A percentile compares a stretch with the other conserved stretches of the same genome.
phyloP scores from a whole-genome alignment of 306 rosid species.

The Neltuma alba region DNA sequence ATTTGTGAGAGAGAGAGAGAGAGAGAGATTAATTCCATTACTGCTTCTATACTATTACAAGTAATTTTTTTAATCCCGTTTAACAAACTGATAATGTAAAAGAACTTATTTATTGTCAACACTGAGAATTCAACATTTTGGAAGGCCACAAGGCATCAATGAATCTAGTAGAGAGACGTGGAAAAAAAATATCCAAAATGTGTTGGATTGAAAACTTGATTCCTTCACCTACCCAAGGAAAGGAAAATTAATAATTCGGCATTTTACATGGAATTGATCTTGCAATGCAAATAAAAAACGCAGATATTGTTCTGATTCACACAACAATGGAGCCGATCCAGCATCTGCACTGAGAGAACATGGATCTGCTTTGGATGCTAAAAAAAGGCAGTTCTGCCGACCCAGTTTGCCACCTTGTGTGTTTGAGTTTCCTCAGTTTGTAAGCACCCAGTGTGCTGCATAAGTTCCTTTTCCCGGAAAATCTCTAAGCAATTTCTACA shows the following conservation, averaged over 20 bases:
- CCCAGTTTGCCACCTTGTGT: conserved; percentile 5
- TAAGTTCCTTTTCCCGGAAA: conserved; percentile 11
- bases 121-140: not conserved
- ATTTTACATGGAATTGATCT: conserved; percentile 4
- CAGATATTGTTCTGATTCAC: conserved; percentile 18
- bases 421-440: too few relatives aligned
- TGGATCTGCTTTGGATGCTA: not conserved
- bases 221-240: not conserved
- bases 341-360: conserved; percentile 13
- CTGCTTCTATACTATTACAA: not conserved
- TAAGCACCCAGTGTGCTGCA: too few relatives aligned
- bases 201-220: not conserved
- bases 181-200: not conserved
- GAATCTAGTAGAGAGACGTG: not conserved
- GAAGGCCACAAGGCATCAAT: not conserved
- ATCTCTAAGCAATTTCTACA: not conserved
- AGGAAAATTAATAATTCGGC: not conserved
- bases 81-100: not conserved
- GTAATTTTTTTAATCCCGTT: not conserved
- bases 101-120: not conserved
- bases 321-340: not conserved
- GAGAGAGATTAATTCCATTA: too few relatives aligned
- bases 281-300: conserved; percentile 4
- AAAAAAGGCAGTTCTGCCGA: conserved; percentile 8
- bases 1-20: too few relatives aligned